These are phyloP conservation scores for Tympanopsis confertula DNA, from an alignment of 2,329 filamentous ascomycete genomes.

Conservation along the genomic window DNA sequence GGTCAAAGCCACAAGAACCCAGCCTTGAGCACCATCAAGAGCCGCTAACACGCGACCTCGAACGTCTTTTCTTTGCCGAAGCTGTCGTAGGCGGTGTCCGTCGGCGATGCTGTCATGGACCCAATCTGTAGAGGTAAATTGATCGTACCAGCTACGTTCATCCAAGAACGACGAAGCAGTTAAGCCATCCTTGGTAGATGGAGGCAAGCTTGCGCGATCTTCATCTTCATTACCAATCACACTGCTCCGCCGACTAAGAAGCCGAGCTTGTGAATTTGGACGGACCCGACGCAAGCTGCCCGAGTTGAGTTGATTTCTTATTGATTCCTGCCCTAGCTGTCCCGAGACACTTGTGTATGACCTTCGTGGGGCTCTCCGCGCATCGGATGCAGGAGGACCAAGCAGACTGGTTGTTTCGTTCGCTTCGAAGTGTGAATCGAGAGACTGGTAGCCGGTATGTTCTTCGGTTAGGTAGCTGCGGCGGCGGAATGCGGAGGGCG, in stretches of 20 bases:
- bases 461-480: background rate
- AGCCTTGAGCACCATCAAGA: constrained; percentile 39
- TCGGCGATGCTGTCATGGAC: constrained; percentile 95
- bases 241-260: background rate
- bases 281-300: background rate
- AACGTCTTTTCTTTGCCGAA: constrained; percentile 72
- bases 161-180: constrained; percentile 40
- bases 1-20: constrained; percentile 40
- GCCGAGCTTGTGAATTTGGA: background rate
- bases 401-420: background rate
- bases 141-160: constrained; percentile 95
- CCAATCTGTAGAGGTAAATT: constrained; percentile 96
- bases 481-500: background rate
- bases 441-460: background rate
- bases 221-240: no score
- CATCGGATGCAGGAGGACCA: background rate
- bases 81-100: constrained; percentile 73
- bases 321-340: no score
- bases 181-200: background rate
- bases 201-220: background rate
- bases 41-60: constrained; percentile 58
- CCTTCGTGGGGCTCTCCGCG: no score
- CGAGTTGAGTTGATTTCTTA: background rate
- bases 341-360: background rate
- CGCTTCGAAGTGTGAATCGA: background rate